Base-by-base conservation (phyloP, 306 rosid genomes). In the Prinsepia uniflora region DNA sequence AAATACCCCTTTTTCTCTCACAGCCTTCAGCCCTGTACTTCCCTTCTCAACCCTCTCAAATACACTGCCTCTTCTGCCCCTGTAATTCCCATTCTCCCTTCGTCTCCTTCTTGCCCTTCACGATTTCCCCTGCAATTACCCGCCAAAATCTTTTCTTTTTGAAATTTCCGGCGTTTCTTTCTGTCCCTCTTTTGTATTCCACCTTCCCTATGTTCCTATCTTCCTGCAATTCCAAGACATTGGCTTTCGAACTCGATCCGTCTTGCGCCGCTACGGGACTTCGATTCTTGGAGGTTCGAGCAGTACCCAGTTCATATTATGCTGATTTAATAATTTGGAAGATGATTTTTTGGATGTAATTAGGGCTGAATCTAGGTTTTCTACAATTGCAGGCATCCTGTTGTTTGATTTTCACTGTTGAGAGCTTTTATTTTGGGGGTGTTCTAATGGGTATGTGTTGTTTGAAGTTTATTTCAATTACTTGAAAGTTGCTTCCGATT, bases 61-160 rank as follows among this genome's bases (percentile, higher is more conserved):
- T 70, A 15, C 72, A 52, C 81, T 86, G 73, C 84, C 83, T 78
- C 86, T 79, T 69, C 79, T 86, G 89, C 97, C 91, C 96, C 80
- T 80, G 78, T 67, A 84, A 79, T 78, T 83, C 91, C 83, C 84
- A 82, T 48, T 68, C 78, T 72, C 71, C 43, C 81, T 76, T 73
- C 81, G 18, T 84, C 90, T 72, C 88, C 83, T 86, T 87, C 86
- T 84, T 81, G 72, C 98, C 89, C 87, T 72, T 84, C 86, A 68
- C 92, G 86, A 86, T 87, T 92, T 85, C 82, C 96, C 82, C 81
- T 89, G 52, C 66, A 60, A 60, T 75, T 88, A 82, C 98, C 91
- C 96, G 96, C 98, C 96, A 88, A 69, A 74, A 66, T 17, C 64
- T 76, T n/a, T 57, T 55, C 64, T 72, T 74, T 88, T 88, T 24